phyloP scores from a whole-genome alignment of 306 rosid genomes.

The Lupinus albus region DNA sequence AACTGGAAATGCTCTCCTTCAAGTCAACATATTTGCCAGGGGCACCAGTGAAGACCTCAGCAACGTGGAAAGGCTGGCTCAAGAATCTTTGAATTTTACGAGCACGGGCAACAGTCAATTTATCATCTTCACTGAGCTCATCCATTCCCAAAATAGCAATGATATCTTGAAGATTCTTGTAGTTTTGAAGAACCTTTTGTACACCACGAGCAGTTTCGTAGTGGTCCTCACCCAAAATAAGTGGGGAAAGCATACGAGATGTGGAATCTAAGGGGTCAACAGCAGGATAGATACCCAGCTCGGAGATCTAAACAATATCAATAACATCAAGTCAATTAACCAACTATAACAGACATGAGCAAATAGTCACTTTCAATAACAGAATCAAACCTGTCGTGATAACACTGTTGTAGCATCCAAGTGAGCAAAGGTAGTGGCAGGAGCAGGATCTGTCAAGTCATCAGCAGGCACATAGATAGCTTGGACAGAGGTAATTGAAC shows the following conservation, averaged over 20 bases:
- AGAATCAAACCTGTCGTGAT: slow-evolving; percentile 74
- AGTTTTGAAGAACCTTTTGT: slow-evolving; percentile 90
- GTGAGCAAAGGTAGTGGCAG: slow-evolving; percentile 98
- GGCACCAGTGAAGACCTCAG: slow-evolving; percentile 99
- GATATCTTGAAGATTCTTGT: slow-evolving; percentile 98
- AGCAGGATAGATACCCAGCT: slow-evolving; percentile 98
- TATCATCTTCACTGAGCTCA: slow-evolving; percentile 99
- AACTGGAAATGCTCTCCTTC: slow-evolving; percentile 80
- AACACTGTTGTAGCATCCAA: slow-evolving; percentile 99
- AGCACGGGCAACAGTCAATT: slow-evolving; percentile 96
- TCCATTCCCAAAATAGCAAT: slow-evolving; percentile 99
- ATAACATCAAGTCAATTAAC: neutral
- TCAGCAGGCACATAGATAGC: slow-evolving; percentile 99
- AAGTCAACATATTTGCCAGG: slow-evolving; percentile 96
- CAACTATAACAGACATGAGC: neutral
- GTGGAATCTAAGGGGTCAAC: slow-evolving; percentile 97
- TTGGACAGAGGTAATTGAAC: slow-evolving; percentile 98
- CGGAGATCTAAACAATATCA: slow-evolving; percentile 69
- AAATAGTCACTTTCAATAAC: neutral
- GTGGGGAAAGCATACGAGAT: slow-evolving; percentile 99
- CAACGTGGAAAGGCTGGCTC: slow-evolving; percentile 99
- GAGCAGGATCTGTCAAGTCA: slow-evolving; percentile 99
- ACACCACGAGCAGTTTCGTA: slow-evolving; percentile 98
- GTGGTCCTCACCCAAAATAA: slow-evolving; percentile 87
- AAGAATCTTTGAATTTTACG: slow-evolving; percentile 81